Evolutionary conservation across 805 yeast species (phyloP).

Genomic region (Wickerhamomyces queroliae): DNA sequence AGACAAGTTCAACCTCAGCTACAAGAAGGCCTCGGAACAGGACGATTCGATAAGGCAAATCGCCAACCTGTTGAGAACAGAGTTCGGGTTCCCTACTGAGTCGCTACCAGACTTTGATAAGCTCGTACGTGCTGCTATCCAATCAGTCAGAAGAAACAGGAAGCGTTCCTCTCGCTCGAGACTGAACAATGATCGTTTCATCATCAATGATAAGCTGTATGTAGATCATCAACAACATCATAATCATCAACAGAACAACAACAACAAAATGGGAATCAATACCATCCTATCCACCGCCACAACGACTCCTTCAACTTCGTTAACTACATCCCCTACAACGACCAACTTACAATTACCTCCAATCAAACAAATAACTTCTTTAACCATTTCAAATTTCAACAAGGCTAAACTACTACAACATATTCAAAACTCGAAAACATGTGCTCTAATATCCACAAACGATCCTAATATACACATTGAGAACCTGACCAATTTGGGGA

Average conservation of each 20-base stretch:
- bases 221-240: not conserved
- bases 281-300: constrained; percentile 5
- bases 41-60: constrained; percentile 75
- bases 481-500: constrained; percentile 53
- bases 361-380: constrained; percentile 7
- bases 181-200: constrained; percentile 15
- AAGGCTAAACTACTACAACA: constrained; percentile 35
- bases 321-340: constrained; percentile 3
- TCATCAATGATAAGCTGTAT: constrained; percentile 9
- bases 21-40: constrained; percentile 87
- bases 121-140: constrained; percentile 89
- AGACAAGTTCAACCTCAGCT: constrained; percentile 56
- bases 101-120: constrained; percentile 75
- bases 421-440: constrained; percentile 59
- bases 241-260: not conserved
- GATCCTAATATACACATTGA: constrained; percentile 26
- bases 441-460: constrained; percentile 39
- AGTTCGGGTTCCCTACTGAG: constrained; percentile 62
- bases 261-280: constrained; percentile 1
- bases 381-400: constrained; percentile 18
- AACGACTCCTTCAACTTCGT: constrained; percentile 2
- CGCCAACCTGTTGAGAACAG: constrained; percentile 69
- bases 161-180: constrained; percentile 43
- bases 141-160: constrained; percentile 84
- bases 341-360: constrained; percentile 1